Evolutionary conservation across 2,329 filamentous ascomycete genomes (phyloP), one percentile per base, ranked within the genome.

Genomic region (Lizonia empirigonia): DNA sequence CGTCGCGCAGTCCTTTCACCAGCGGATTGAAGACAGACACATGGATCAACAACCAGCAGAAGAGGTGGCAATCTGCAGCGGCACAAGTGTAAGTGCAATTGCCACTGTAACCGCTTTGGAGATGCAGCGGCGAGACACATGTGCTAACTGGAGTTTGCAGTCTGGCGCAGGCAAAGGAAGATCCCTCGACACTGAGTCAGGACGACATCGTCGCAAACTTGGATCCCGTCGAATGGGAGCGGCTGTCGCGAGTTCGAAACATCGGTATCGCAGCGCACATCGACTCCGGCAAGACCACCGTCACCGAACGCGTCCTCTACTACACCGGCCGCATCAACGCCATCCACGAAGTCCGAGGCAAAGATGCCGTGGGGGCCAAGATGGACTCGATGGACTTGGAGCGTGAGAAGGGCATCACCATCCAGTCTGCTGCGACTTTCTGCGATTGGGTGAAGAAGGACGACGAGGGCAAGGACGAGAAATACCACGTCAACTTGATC

Each of bases 331-430:
- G 94, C 71, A 97, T 97, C 77, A 95, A 95, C 73, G 84, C 90
- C 24, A 97, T 99, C 68, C 94, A 99, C 79, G 94, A 99, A 77
- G 94, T 99, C 34, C 85, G 94, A 69, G 91, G 91, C 53, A 92
- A 93, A 71, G 94, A 99, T 82, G 85, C 89, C 27, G 91, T 97
- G 32, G 94, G 94, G 60, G 94, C 94, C 55, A 99, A 99, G 80
- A 99, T 99, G 94, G 94, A 99, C 80, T 97, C 92, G 20, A 99
- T 99, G 94, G 94, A 99, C 65, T 81, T 99, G 63, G 94, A 99
- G 78, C 84, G 94, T 76, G 94, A 97, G 75, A 96, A 97, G 80
- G 94, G 94, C 67, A 99, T 99, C 74, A 99, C 94, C 50, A 99
- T 99, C 69, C 93, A 99, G 76, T 97, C 93, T 63, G 94, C 94